Conservation (phyloP, 768 basidiomycete genomes). For the Pholiota microspora region DNA sequence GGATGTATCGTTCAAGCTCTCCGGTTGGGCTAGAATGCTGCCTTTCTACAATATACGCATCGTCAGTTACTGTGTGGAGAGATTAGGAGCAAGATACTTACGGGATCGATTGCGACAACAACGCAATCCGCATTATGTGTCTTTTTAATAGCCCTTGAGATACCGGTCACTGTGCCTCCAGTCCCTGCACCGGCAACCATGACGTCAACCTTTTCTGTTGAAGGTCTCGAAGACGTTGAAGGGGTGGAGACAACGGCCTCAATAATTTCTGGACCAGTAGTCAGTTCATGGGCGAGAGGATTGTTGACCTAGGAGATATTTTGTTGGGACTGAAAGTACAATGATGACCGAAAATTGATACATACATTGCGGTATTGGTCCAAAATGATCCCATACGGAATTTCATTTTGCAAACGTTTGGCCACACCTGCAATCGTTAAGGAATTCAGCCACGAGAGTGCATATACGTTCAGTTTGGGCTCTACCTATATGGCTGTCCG, state of each 20-base stretch:
- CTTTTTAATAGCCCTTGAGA: slow-evolving; percentile 78
- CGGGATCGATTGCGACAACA: slow-evolving; percentile 90
- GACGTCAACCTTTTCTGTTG: slow-evolving; percentile 75
- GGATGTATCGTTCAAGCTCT: slow-evolving; percentile 55
- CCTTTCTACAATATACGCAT: slow-evolving; percentile 55
- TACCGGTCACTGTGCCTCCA: slow-evolving; percentile 91
- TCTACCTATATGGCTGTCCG: slow-evolving; percentile 91
- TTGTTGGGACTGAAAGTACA: slow-evolving; percentile 10
- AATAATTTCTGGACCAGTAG: slow-evolving; percentile 92
- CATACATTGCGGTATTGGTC: slow-evolving; percentile 86
- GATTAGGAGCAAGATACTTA: slow-evolving; percentile 33
- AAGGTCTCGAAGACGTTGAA: slow-evolving; percentile 53
- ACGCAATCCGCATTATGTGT: slow-evolving; percentile 68
- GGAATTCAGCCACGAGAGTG: slow-evolving; percentile 82
- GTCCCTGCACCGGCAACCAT: slow-evolving; percentile 90
- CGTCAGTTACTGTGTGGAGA: not conserved
- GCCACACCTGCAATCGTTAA: slow-evolving; percentile 88
- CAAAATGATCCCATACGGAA: slow-evolving; percentile 84
- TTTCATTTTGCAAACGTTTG: slow-evolving; percentile 67
- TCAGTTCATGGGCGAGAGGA: slow-evolving; percentile 86
- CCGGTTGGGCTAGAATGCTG: slow-evolving; percentile 80
- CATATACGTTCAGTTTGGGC: slow-evolving; percentile 27
- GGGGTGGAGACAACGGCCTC: slow-evolving; percentile 68
- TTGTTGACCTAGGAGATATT: slow-evolving; percentile 62
- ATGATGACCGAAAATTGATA: slow-evolving; percentile 5